A percentile compares a stretch with the other conserved stretches of the same genome.
phyloP scores from a whole-genome alignment of 2,329 filamentous ascomycete genomes.

The Aspergillus costaricaensis region DNA sequence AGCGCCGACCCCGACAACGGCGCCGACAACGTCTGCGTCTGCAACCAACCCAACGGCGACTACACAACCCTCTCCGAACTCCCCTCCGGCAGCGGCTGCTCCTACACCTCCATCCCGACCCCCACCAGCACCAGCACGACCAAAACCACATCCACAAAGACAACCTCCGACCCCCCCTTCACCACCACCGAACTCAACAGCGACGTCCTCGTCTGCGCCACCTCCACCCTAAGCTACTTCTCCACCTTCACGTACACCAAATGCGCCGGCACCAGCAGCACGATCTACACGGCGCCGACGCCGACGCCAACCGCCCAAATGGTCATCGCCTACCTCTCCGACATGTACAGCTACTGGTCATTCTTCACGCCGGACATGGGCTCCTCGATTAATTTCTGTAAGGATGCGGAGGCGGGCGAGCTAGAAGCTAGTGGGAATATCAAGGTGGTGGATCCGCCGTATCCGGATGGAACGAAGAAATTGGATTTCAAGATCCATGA shows the following conservation, averaged over 20 bases:
- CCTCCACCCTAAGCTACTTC: conserved; percentile 1
- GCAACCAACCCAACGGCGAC: not conserved
- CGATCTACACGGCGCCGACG: not conserved
- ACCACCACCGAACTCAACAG: not conserved
- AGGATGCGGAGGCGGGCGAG: not conserved
- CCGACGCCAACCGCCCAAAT: not conserved
- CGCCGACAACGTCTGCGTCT: not conserved
- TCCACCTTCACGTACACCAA: not conserved
- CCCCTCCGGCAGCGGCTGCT: not conserved
- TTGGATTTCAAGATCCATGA: not conserved
- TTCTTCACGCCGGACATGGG: not conserved
- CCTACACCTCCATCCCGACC: not conserved
- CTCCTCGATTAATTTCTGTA: not conserved
- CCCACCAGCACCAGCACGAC: not conserved
- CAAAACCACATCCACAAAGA: not conserved
- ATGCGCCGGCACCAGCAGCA: not conserved
- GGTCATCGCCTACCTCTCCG: not conserved
- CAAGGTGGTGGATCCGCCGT: not conserved
- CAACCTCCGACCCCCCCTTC: not conserved
- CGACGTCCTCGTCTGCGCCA: not conserved
- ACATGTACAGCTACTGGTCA: not conserved
- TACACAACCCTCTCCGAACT: not conserved
- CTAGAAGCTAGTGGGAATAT: not conserved
- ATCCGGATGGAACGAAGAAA: not conserved
- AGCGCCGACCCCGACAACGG: not conserved